Evolutionary conservation across 1,139 yeast species (phyloP), one percentile per base, ranked within the genome.

Genomic region (Wickerhamomyces sp.): DNA sequence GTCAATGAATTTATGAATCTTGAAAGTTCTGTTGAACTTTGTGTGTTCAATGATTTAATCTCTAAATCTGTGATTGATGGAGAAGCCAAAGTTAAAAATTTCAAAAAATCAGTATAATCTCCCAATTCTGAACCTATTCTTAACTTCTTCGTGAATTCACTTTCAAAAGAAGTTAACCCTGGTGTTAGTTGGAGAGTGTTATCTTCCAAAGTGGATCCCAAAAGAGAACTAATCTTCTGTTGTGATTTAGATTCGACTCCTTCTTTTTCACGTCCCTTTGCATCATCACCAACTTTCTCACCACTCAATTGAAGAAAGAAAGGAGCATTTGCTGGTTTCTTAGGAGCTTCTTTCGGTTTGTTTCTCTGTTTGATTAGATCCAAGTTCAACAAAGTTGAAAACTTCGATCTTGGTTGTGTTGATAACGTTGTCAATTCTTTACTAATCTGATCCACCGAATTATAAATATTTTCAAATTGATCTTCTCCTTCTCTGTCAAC

Each of bases 311-410:
- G 75, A 41, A 93, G 65, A 61, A 93, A 93, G 51, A 78, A 78
- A 9, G 98, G 97, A 1, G 88, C 77, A 42, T 77, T 73, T 46
- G 82, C 84, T 2, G 96, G 89, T 47, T 81, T 87, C 65, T 85
- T 85, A 18, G 93, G 86, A 0, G 93, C 83, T 53, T 87, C 96
- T 40, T 68, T 79, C 9, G 98, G 96, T 59, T 86, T 91, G 54
- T 88, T 88, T 51, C 97, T 75, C 55, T 75, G 77, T 52, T 78
- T 86, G 47, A 93, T 89, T 6, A 79, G 75, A 49, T 93, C 97
- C 49, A 93, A 63, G 54, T 91, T 82, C 30, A 86, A 62, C 35
- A 93, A 63, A 3, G 95, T 87, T 44, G 72, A 77, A 65, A 84
- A 83, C 56, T 86, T 88, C 37, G 75, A 72, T 51, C 91, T 74